These are phyloP conservation scores for Trichosporon sp. DNA, from an alignment of 1,284 basidiomycete genomes.

Conservation along the genomic window DNA sequence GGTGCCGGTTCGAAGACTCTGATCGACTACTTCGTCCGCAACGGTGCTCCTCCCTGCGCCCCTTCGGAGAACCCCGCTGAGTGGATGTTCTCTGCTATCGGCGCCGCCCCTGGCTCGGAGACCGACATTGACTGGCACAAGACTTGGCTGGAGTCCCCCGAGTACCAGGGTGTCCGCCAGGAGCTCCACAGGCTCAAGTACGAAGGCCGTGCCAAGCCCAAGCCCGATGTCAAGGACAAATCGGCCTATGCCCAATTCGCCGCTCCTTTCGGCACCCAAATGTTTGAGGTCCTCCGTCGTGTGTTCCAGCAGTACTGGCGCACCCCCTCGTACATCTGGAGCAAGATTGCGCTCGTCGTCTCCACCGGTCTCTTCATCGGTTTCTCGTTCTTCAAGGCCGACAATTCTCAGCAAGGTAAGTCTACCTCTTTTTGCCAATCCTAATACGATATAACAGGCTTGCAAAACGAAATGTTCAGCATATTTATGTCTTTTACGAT, in stretches of 20 bases:
- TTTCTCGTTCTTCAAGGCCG: slow-evolving; percentile 67
- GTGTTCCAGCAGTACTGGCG: slow-evolving; percentile 65
- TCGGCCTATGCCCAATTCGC: slow-evolving; percentile 61
- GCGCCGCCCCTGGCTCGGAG: slow-evolving; percentile 67
- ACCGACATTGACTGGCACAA: slow-evolving; percentile 70
- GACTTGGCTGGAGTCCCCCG: slow-evolving; percentile 64
- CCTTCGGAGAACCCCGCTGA: slow-evolving; percentile 44
- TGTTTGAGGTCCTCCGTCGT: slow-evolving; percentile 62
- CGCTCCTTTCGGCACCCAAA: slow-evolving; percentile 62
- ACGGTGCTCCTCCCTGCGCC: slow-evolving; percentile 34
- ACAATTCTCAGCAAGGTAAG: slow-evolving; percentile 64
- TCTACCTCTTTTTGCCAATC: neutral
- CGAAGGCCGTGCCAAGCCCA: slow-evolving; percentile 37
- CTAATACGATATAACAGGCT: slow-evolving; percentile 49
- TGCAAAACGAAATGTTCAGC: slow-evolving; percentile 78
- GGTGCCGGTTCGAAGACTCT: slow-evolving; percentile 56
- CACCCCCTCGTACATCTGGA: slow-evolving; percentile 72
- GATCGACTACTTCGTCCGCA: slow-evolving; percentile 35
- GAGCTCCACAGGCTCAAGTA: slow-evolving; percentile 58
- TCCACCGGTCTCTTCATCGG: slow-evolving; percentile 59
- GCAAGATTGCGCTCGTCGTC: slow-evolving; percentile 64
- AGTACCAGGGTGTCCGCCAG: slow-evolving; percentile 53
- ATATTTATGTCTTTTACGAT: slow-evolving; percentile 58
- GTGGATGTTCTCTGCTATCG: slow-evolving; percentile 62
- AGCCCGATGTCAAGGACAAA: slow-evolving; percentile 37